phyloP scores from a whole-genome alignment of 768 basidiomycete genomes.

The Hysterangium stoloniferum region DNA sequence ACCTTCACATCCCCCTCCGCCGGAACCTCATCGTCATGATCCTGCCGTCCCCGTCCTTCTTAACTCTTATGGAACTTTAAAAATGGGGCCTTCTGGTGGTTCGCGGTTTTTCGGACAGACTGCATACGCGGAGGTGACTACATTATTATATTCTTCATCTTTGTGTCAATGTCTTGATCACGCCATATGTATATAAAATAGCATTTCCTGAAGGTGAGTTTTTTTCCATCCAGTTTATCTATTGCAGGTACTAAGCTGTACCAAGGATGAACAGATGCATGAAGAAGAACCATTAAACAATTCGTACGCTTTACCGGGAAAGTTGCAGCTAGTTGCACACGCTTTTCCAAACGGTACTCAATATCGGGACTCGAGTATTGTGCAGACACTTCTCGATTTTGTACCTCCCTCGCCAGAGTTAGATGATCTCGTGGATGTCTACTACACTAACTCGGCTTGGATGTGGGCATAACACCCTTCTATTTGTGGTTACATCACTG shows the following conservation, averaged over 20 bases:
- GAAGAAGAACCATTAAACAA: too few relatives aligned
- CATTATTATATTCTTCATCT: background rate
- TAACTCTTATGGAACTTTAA: background rate
- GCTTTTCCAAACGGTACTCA: conserved; percentile 47
- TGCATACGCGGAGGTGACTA: background rate
- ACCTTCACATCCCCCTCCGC: background rate
- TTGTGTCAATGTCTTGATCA: too few relatives aligned
- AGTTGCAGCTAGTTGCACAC: too few relatives aligned
- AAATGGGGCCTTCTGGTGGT: background rate
- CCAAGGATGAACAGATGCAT: too few relatives aligned
- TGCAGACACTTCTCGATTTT: conserved; percentile 7
- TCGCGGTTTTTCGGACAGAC: background rate
- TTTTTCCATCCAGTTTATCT: background rate
- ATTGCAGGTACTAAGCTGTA: background rate
- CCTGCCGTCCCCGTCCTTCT: background rate
- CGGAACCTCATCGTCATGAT: background rate
- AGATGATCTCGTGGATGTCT: conserved; percentile 48
- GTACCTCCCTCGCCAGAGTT: conserved; percentile 57
- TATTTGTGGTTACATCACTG: background rate
- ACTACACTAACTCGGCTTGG: conserved; percentile 61
- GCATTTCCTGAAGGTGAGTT: conserved; percentile 9
- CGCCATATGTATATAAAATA: too few relatives aligned
- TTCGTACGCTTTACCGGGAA: too few relatives aligned
- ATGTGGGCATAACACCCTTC: conserved; percentile 40
- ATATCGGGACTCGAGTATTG: background rate